These are phyloP conservation scores for Tricholoma saponaceum DNA, from an alignment of 768 basidiomycete species.

Conservation along the genomic window DNA sequence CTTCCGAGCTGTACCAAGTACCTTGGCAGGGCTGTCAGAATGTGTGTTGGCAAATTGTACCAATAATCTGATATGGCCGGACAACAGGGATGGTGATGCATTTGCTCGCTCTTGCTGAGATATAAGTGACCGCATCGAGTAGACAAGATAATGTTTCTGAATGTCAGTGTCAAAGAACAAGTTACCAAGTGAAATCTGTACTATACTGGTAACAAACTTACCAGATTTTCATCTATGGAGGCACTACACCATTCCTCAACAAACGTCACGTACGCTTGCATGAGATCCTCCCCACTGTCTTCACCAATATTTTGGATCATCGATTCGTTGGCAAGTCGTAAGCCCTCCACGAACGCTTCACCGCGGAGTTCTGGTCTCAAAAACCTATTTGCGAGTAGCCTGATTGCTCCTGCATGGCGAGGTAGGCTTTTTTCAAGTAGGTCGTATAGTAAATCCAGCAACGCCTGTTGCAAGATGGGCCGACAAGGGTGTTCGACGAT, in stretches of 20 bases:
- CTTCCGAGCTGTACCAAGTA: constrained; percentile 36
- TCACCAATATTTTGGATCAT: constrained; percentile 23
- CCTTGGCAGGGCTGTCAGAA: constrained; percentile 24
- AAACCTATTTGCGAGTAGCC: constrained; percentile 30
- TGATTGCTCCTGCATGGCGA: constrained; percentile 31
- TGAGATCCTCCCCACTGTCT: constrained; percentile 20
- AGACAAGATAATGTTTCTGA: constrained; percentile 55
- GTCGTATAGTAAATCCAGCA: constrained; percentile 38
- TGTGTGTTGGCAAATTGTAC: constrained; percentile 10
- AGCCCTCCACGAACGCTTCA: constrained; percentile 32
- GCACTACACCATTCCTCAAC: constrained; percentile 50
- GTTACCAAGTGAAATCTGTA: neutral
- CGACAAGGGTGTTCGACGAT: constrained; percentile 35
- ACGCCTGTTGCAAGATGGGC: constrained; percentile 26
- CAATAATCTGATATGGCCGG: constrained; percentile 27
- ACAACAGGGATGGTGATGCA: constrained; percentile 26
- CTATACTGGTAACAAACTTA: constrained; percentile 21
- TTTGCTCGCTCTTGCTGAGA: constrained; percentile 12
- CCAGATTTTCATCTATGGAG: constrained; percentile 45
- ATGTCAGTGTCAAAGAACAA: constrained; percentile 25
- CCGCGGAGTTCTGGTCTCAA: constrained; percentile 26
- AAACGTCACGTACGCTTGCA: constrained; percentile 42
- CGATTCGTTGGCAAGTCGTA: constrained; percentile 36
- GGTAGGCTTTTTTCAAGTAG: constrained; percentile 28
- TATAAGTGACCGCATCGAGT: constrained; percentile 36